Conservation (phyloP, 345 rosid species). For the Brassica nigra region DNA sequence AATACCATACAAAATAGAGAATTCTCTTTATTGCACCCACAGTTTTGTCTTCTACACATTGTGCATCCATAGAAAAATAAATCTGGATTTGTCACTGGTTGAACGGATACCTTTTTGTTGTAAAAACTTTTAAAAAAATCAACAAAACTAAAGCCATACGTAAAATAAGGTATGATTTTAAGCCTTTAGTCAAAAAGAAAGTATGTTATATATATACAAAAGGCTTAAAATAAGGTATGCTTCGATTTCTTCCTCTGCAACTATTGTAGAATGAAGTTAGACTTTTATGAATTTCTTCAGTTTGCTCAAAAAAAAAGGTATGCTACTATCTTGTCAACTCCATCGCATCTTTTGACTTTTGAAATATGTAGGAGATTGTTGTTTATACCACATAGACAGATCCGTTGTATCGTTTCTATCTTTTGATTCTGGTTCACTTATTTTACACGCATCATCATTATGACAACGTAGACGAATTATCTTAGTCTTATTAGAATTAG, state of each 20-base stretch:
- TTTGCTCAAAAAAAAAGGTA: neutral
- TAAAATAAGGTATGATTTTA: neutral
- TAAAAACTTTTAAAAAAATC: no score
- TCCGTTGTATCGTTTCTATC: constrained; percentile 42
- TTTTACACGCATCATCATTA: constrained; percentile 13
- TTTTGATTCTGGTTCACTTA: constrained; percentile 33
- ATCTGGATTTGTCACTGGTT: no score
- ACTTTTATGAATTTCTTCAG: no score
- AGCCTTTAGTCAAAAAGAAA: no score
- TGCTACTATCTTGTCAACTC: constrained; percentile 2
- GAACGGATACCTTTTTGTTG: neutral
- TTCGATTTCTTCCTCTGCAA: no score
- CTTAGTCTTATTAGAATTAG: neutral
- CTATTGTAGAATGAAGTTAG: no score
- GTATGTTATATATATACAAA: no score
- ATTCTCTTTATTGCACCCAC: no score
- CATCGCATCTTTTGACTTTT: constrained; percentile 20
- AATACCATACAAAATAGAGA: no score
- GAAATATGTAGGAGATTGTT: neutral
- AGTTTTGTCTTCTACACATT: no score
- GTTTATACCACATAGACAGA: constrained; percentile 35
- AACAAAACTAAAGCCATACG: neutral
- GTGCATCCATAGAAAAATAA: no score
- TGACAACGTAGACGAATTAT: neutral
- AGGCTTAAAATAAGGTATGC: no score